Conservation (phyloP, 495 filamentous ascomycete genomes). For the Aspergillus funiculosus region DNA sequence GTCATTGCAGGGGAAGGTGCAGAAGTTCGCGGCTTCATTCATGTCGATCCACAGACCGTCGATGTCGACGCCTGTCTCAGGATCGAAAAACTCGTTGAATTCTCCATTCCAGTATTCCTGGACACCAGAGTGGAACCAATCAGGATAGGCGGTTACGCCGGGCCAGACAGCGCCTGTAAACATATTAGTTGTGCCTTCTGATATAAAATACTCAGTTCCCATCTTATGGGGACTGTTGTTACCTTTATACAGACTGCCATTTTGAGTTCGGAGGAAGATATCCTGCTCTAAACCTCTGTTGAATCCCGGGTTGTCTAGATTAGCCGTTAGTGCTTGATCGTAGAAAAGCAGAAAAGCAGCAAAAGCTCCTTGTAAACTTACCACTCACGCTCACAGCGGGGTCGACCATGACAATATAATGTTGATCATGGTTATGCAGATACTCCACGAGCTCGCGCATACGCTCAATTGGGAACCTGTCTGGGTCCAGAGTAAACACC, state of each 20-base stretch:
- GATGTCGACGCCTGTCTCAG: constrained; percentile 64
- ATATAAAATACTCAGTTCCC: background rate
- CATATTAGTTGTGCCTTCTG: constrained; percentile 7
- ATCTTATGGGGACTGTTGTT: background rate
- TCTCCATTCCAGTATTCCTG: constrained; percentile 69
- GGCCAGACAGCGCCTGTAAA: constrained; percentile 69
- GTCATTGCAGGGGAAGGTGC: constrained; percentile 65
- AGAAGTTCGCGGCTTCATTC: constrained; percentile 73
- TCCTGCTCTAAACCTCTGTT: constrained; percentile 55
- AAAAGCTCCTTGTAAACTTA: too few species aligned
- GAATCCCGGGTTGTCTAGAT: constrained; percentile 57
- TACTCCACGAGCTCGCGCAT: constrained; percentile 66
- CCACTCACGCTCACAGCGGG: constrained; percentile 56
- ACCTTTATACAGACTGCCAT: constrained; percentile 66
- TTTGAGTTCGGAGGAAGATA: constrained; percentile 58
- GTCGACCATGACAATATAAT: constrained; percentile 86
- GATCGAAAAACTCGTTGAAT: constrained; percentile 63
- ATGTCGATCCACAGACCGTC: constrained; percentile 87
- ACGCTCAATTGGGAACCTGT: constrained; percentile 61
- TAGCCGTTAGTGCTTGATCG: background rate
- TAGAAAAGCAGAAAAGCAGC: background rate
- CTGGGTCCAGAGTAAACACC: constrained; percentile 70
- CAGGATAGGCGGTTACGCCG: constrained; percentile 71
- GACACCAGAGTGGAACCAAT: constrained; percentile 72
- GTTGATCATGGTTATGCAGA: constrained; percentile 67